Percentiles rank a stretch among this genome's conserved stretches.
Conservation (phyloP, 2,329 filamentous ascomycete species). For the Falciphora oryzae region DNA sequence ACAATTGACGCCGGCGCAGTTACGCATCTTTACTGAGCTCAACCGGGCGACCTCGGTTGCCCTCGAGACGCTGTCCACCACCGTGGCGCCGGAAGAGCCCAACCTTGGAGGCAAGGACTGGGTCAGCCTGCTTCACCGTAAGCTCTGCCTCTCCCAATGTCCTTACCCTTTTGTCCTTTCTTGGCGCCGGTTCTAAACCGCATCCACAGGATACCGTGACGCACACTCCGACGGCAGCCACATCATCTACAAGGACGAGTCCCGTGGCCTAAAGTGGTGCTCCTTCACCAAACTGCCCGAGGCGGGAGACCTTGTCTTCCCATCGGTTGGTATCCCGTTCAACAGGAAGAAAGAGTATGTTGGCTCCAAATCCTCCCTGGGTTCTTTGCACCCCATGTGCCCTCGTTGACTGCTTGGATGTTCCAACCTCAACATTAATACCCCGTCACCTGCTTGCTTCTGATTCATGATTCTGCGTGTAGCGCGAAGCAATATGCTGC, state of each 20-base stretch:
- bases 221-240: conserved; percentile 14
- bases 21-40: conserved; percentile 34
- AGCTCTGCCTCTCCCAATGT: conserved; percentile 13
- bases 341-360: conserved; percentile 38
- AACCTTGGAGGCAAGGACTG: conserved; percentile 29
- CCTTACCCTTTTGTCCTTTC: not conserved
- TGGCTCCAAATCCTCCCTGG: no score
- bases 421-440: not conserved
- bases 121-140: conserved; percentile 33
- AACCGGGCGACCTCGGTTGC: conserved; percentile 18
- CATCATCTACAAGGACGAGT: conserved; percentile 20
- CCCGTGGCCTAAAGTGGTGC: conserved; percentile 17
- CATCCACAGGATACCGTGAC: conserved; percentile 28
- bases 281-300: conserved; percentile 22
- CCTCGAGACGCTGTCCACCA: not conserved
- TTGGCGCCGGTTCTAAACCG: not conserved
- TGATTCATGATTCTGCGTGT: not conserved
- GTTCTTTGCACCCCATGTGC: not conserved
- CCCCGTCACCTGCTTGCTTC: not conserved
- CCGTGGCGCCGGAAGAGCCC: conserved; percentile 17
- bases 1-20: conserved; percentile 32
- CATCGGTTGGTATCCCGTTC: conserved; percentile 28
- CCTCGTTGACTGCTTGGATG: not conserved
- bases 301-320: conserved; percentile 19
- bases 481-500: conserved; percentile 48